phyloP scores from a whole-genome alignment of 2,329 filamentous ascomycete species.

The Canariomyces notabilis region DNA sequence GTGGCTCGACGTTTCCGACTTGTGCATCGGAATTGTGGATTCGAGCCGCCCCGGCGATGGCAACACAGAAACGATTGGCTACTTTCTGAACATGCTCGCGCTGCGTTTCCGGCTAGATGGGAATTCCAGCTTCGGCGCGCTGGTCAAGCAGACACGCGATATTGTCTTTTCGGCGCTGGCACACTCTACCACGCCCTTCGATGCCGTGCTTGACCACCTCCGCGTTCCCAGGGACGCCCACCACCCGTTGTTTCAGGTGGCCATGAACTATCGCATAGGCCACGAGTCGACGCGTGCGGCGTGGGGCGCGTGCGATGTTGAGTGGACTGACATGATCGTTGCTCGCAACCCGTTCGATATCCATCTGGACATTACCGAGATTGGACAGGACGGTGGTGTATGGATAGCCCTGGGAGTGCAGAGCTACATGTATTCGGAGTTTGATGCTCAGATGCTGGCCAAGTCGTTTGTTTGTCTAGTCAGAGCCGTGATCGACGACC shows the following conservation, averaged over 20 bases:
- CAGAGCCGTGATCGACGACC: neutral
- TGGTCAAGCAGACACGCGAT: neutral
- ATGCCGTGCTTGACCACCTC: conserved; percentile 2
- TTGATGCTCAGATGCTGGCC: neutral
- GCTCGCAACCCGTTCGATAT: conserved; percentile 1
- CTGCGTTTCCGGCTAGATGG: conserved; percentile 23
- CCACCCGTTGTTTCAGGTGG: conserved; percentile 1
- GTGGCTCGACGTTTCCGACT: conserved; percentile 26
- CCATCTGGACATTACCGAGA: conserved; percentile 2
- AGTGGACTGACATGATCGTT: neutral
- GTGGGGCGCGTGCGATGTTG: neutral
- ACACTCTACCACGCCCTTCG: neutral
- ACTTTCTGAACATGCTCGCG: conserved; percentile 37
- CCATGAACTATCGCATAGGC: neutral
- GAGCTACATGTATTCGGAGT: conserved; percentile 6
- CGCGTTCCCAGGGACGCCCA: neutral
- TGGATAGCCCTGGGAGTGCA: neutral
- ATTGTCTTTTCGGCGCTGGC: neutral
- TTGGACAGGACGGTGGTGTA: neutral
- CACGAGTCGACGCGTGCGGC: conserved; percentile 12
- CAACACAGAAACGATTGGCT: conserved; percentile 29
- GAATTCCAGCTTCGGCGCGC: neutral
- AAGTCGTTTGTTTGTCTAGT: neutral
- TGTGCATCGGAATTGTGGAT: conserved; percentile 38
- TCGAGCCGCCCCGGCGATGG: conserved; percentile 29